Conservation (phyloP, 2,329 filamentous ascomycete genomes). For the Nemania bipapillata region DNA sequence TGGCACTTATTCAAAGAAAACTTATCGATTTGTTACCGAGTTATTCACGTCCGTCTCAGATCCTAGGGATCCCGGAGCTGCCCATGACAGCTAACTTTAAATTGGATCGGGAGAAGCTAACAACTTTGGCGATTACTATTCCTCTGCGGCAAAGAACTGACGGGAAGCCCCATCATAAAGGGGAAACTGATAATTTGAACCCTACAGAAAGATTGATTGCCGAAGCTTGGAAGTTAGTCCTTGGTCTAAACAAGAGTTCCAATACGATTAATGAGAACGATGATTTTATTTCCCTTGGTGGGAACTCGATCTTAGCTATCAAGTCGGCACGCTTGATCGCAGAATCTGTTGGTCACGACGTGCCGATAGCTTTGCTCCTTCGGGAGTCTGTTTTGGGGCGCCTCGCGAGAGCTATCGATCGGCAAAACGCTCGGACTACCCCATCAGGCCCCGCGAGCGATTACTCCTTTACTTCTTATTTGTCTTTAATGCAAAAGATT, state of each 20-base stretch:
- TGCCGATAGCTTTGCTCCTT: conserved; percentile 23
- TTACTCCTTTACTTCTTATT: background rate
- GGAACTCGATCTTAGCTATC: conserved; percentile 24
- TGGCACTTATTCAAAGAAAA: background rate
- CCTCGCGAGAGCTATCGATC: conserved; percentile 10
- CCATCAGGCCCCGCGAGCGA: background rate
- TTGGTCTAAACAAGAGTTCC: background rate
- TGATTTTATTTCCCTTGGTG: conserved; percentile 25
- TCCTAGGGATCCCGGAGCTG: background rate
- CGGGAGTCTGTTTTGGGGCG: conserved; percentile 10
- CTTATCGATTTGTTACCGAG: background rate
- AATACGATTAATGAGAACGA: conserved; percentile 1
- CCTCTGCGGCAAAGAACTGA: background rate
- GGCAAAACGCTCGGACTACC: background rate
- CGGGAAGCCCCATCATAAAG: background rate
- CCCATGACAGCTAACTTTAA: conserved; percentile 11
- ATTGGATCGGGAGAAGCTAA: conserved; percentile 9
- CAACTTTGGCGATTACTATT: background rate
- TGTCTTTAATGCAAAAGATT: background rate
- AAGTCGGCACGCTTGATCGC: conserved; percentile 6
- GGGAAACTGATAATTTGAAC: background rate
- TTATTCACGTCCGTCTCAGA: conserved; percentile 18
- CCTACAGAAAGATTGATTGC: conserved; percentile 7
- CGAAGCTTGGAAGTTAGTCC: conserved; percentile 3
- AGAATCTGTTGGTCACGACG: background rate